Evolutionary conservation across 2,329 filamentous ascomycete species (phyloP), one percentile per base, ranked within the genome.

Genomic region (Pseudocercospora eumusae): DNA sequence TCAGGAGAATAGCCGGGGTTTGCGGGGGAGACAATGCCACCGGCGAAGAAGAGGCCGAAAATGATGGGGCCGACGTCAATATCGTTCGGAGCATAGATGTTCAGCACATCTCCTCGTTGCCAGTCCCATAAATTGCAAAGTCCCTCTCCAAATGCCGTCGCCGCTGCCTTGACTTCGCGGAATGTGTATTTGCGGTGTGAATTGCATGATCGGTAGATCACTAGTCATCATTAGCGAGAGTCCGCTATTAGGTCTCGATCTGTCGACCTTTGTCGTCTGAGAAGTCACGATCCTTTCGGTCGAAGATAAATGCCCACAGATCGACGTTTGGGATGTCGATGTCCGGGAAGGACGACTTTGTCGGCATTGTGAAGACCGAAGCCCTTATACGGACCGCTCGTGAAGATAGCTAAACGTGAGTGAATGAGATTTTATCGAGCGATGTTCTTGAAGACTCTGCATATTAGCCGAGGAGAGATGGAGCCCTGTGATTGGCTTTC

Each of bases 1-100:
- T 91, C 86, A 11, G 84, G 85, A 0, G 90, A 96, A 77, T 96
- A 96, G 3, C 87, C 86, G 20, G 93, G 92, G 73, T 97, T 97
- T 2, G 91, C 92, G 0, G 93, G 92, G n/a, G 88, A 92, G 10
- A 91, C 79, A 56, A 91, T 80, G 28, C 90, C 92, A 50, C 92
- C 93, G 0, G 91, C 89, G 90, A 91, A 97, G 67, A 89, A 86
- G 9, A 86, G 83, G 27, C 92, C 93, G 28, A 63, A 65, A 45
- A 69, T 66, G 5, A 88, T 81, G 0, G 91, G 88, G 0, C 88
- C 91, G 75, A 69, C 63, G 55, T 97, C 93, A 73, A 97, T 89
- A 75, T 84, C 87, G 75, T 98, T 97, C 27, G 92, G 90, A 3
- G 91, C 88, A 80, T 89, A 96, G 58, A 96, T 81, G 10, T 84